A percentile compares a stretch with the other conserved stretches of the same genome.
Conservation (phyloP, 768 basidiomycete genomes). For the Leccinum incarnatum region DNA sequence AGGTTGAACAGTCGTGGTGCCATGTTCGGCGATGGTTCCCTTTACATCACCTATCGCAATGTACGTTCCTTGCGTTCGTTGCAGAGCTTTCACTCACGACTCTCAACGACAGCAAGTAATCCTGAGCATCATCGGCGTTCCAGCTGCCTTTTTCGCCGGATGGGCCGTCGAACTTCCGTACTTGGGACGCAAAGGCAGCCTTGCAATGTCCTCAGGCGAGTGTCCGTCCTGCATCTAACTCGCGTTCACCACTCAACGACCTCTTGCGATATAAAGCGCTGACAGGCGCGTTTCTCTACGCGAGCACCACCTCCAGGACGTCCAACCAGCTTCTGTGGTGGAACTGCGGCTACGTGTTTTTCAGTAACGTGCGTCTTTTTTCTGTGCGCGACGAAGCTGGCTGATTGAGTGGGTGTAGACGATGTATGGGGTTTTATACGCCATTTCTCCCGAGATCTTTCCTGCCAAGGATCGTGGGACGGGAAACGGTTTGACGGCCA, state of each 20-base stretch:
- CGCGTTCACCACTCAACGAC: constrained; percentile 40
- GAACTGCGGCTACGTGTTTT: constrained; percentile 76
- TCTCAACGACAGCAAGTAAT: constrained; percentile 56
- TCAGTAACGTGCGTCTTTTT: constrained; percentile 53
- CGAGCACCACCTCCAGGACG: constrained; percentile 68
- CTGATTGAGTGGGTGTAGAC: constrained; percentile 37
- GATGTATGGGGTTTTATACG: constrained; percentile 73
- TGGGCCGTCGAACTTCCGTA: constrained; percentile 64
- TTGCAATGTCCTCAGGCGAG: constrained; percentile 62
- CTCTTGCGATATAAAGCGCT: constrained; percentile 48
- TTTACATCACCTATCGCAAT: constrained; percentile 72
- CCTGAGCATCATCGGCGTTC: constrained; percentile 65
- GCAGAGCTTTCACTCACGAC: too few species aligned
- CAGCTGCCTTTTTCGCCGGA: constrained; percentile 70
- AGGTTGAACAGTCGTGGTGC: constrained; percentile 65
- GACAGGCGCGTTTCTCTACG: constrained; percentile 77
- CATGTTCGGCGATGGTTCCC: constrained; percentile 65
- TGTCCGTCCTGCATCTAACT: constrained; percentile 15
- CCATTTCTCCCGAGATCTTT: constrained; percentile 67
- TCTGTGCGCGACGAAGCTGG: too few species aligned
- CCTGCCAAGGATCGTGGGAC: constrained; percentile 73
- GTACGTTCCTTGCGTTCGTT: constrained; percentile 29
- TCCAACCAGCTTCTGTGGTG: constrained; percentile 67
- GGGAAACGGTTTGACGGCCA: constrained; percentile 62
- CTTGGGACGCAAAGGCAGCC: constrained; percentile 64